These are phyloP conservation scores for Blastomyces gilchristii DNA, from an alignment of 2,329 filamentous ascomycete species.

Conservation along the genomic window DNA sequence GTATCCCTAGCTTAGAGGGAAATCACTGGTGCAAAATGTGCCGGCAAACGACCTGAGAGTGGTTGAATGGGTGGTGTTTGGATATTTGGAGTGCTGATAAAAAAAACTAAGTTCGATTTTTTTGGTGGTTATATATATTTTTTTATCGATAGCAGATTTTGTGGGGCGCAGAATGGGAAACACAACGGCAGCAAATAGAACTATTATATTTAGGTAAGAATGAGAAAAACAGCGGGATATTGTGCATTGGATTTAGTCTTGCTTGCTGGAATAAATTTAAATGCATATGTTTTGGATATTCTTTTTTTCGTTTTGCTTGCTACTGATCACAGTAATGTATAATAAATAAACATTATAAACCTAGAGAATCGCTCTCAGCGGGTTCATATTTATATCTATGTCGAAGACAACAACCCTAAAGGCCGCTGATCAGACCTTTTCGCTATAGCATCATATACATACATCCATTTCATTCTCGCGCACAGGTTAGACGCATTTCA, in stretches of 20 bases:
- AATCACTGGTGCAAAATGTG: conserved; percentile 13
- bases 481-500: conserved; percentile 37
- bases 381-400: conserved; percentile 4
- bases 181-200: not conserved
- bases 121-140: not conserved
- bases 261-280: too few relatives aligned
- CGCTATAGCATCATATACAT: not conserved
- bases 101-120: not conserved
- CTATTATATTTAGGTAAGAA: not conserved
- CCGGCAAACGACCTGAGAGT: not conserved
- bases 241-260: not conserved
- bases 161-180: not conserved
- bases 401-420: not conserved
- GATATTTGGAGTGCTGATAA: not conserved
- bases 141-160: not conserved
- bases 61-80: not conserved
- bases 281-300: too few relatives aligned
- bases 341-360: not conserved
- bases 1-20: conserved; percentile 20
- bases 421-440: not conserved
- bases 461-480: not conserved
- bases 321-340: not conserved
- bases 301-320: not conserved
- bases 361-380: not conserved
- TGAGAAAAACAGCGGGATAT: not conserved